Base-by-base conservation (phyloP, 768 basidiomycete genomes). In the Candolleomyces aberdarensis region DNA sequence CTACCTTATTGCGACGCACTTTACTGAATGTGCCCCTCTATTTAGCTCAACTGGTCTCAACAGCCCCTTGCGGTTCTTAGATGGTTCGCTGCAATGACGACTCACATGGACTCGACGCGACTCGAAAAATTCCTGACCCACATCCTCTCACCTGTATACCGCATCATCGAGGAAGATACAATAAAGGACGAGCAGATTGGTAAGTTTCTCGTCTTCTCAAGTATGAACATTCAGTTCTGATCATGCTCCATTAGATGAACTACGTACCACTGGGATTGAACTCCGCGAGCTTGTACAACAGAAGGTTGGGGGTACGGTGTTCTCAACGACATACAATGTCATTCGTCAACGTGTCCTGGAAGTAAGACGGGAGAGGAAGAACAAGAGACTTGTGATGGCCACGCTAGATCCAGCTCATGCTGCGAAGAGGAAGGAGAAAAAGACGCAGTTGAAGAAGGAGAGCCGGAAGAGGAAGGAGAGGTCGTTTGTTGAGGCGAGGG, bases 41-140 rank as follows among this genome's bases (percentile, higher is more conserved):
- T 64, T 52, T 68, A 97, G 93, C 75, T 78, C 0, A 89, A 88
- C 68, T 98, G 96, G 94, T 79, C 85, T 4, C 83, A 89, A 31
- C 91, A 94, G 60, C 91, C 94, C 0, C 73, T 89, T 1, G 85
- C 93, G 0, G 84, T 89, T 46, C 72, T 99, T 49, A 88, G 92
- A 15, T 97, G 94, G 89, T 97, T 98, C 66, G 97, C 95, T 0
- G 96, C 94, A 0, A 94, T 97, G 86, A 75, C 85, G 2, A 85
- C 89, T 2, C 74, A 84, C 67, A 85, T 98, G 80, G 84, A 88
- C 0, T 70, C 78, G 0, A 62, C 69, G 0, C 74, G 78, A 17
- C 76, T 93, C 0, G 85, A 91, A 64, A 77, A 74, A 26, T 96
- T 89, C 75, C 78, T 96, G 32, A 81, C 87, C 2, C 94, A 97